These are phyloP conservation scores for Sugiyamaella neomexicana DNA, from an alignment of 1,139 yeast species.

Conservation along the genomic window DNA sequence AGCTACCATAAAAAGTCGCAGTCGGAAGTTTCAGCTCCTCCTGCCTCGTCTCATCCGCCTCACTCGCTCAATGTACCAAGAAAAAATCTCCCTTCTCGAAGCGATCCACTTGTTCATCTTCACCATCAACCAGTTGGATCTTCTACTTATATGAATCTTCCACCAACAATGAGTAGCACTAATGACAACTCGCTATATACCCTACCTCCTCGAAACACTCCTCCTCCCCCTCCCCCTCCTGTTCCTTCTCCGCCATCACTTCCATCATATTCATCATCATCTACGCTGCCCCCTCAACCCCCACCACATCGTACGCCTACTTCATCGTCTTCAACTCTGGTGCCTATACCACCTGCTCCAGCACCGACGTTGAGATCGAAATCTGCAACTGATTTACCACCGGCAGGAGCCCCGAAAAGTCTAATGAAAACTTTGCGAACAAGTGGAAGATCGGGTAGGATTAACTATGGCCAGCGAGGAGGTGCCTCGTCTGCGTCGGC, in stretches of 20 bases:
- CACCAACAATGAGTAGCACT: slow-evolving; percentile 1
- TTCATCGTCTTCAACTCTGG: slow-evolving; percentile 9
- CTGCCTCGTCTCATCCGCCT: not conserved
- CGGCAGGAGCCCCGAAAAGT: slow-evolving; percentile 20
- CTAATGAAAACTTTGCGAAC: slow-evolving; percentile 31
- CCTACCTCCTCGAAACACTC: not conserved
- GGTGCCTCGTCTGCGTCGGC: slow-evolving; percentile 31
- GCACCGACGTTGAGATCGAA: slow-evolving; percentile 18
- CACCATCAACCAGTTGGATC: not conserved
- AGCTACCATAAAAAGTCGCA: slow-evolving; percentile 14
- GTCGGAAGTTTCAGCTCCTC: slow-evolving; percentile 2
- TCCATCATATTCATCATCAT: no score
- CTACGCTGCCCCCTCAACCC: slow-evolving; percentile 1
- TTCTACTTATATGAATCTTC: not conserved
- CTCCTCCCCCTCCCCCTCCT: slow-evolving; percentile 9
- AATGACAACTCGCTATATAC: not conserved
- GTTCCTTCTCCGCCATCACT: slow-evolving; percentile 7
- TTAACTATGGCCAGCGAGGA: slow-evolving; percentile 22
- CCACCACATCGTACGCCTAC: slow-evolving; percentile 14
- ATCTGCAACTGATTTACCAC: slow-evolving; percentile 18
- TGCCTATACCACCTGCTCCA: slow-evolving; percentile 8
- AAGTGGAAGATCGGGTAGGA: slow-evolving; percentile 27
- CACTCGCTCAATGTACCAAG: slow-evolving; percentile 13
- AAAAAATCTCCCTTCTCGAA: slow-evolving; percentile 16
- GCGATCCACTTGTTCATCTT: slow-evolving; percentile 14